Evolutionary conservation across 306 rosid genomes (phyloP).

Genomic region (Crataegus laevigata): DNA sequence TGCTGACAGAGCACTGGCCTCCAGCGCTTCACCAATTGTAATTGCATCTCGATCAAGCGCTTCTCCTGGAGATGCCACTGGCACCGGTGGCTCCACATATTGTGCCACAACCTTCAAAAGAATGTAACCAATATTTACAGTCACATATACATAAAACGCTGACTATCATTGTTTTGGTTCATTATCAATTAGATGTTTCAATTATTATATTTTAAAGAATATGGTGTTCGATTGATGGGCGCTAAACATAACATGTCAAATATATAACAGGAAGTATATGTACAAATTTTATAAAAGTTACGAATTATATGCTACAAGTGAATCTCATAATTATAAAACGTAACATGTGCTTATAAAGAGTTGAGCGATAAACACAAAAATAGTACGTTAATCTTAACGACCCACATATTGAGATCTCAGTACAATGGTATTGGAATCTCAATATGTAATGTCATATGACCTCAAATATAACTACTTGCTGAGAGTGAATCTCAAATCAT

Average conservation of each 20-base stretch:
- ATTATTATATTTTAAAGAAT: too few species aligned
- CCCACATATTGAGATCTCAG: too few species aligned
- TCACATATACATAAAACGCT: not conserved
- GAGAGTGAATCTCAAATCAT: too few species aligned
- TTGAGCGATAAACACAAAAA: too few species aligned
- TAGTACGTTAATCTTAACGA: too few species aligned
- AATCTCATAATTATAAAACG: too few species aligned
- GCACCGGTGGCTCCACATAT: conserved; percentile 43
- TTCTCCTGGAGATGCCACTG: conserved; percentile 10
- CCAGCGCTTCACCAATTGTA: conserved; percentile 60
- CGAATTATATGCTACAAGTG: too few species aligned
- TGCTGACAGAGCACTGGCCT: conserved; percentile 26
- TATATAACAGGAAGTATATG: not conserved
- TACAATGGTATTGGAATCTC: too few species aligned
- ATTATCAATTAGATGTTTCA: not conserved
- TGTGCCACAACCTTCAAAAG: conserved; percentile 33
- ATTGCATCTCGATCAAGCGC: conserved; percentile 31
- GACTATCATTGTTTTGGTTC: not conserved
- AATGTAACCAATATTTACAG: not conserved
- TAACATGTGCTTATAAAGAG: too few species aligned
- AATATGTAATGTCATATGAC: too few species aligned
- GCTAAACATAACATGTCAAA: not conserved
- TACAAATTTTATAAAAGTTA: too few species aligned
- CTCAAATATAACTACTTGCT: too few species aligned
- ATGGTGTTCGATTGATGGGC: not conserved